Evolutionary conservation across 202 grass and related monocot genomes (phyloP).

Genomic region (Setaria viridis): DNA sequence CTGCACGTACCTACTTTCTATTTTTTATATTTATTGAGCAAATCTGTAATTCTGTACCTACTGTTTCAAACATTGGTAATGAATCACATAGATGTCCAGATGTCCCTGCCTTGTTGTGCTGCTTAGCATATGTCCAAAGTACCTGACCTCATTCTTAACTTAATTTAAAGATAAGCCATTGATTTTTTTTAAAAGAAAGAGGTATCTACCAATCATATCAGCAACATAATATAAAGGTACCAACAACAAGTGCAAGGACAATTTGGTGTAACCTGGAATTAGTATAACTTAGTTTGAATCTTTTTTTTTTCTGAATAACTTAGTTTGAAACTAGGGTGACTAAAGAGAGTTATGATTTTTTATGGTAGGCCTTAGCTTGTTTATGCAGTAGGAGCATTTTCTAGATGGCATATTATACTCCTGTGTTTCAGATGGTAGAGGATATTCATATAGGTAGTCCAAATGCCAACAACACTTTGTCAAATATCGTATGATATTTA

Average conservation of each 20-base stretch:
- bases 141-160: background rate
- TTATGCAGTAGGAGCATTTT: slow-evolving; percentile 25
- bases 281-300: slow-evolving; percentile 4
- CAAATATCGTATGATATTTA: background rate
- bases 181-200: background rate
- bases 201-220: background rate
- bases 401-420: background rate
- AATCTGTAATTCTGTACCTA: slow-evolving; percentile 17
- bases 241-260: background rate
- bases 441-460: slow-evolving; percentile 18
- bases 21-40: slow-evolving; percentile 29
- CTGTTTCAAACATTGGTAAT: slow-evolving; percentile 1
- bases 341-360: background rate
- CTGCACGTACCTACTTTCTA: slow-evolving; percentile 17
- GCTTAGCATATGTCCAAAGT: background rate
- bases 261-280: background rate
- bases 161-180: slow-evolving; percentile 11
- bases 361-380: slow-evolving; percentile 9
- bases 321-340: slow-evolving; percentile 25
- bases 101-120: background rate
- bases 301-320: background rate
- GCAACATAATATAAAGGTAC: background rate
- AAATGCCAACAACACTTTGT: slow-evolving; percentile 2
- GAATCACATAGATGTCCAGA: background rate
- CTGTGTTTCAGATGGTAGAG: background rate